Evolutionary conservation across 2,329 filamentous ascomycete genomes (phyloP), one percentile per base, ranked within the genome.

Genomic region (Aspergillus tamarii): DNA sequence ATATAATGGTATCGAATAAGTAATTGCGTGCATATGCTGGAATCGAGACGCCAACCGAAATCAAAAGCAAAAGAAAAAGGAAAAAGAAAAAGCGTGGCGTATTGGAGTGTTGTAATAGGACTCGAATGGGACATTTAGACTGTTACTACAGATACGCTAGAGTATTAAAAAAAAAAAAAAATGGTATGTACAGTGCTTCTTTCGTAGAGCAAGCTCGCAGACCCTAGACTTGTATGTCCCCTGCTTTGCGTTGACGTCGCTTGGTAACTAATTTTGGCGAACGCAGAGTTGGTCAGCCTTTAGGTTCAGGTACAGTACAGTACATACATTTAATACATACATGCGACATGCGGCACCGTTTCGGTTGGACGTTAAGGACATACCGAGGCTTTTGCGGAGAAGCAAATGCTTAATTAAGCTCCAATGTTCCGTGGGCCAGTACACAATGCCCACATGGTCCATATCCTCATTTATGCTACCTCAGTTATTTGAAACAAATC

Each of bases 331-430:
- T 19, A 41, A 41, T 41, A 41, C 36, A 41, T 41, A 41, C 36
- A 41, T 48, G 19, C n/a, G 26, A 23, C 19, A 41, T 48, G 19
- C n/a, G 26, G 14, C 19, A 32, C 16, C 26, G 28, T 32, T 32
- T 52, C 48, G 48, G 48, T 32, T 52, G 48, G 30, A 52, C 19
- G 16, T n/a, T n/a, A n/a, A n/a, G 48, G 48, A 32, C 9, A 32
- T 26, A 32, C 48, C 48, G 48, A 52, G 48, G 48, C 48, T 52
- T 32, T 50, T 50, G 46, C 46, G 46, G 46, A 50, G 46, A 50
- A 19, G 46, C 23, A 30, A 30, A 10, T 28, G 23, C 23, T 23
- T 50, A 36, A 36, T 36, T 30, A 50, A 30, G 12, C 16, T 52
- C 48, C 48, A 34, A 34, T 32, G 48, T 52, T 52, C 48, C 48